Percentiles rank a stretch among this genome's conserved stretches.
Conservation (phyloP, 257 asterid species). For the Solanum gandarillasii region DNA sequence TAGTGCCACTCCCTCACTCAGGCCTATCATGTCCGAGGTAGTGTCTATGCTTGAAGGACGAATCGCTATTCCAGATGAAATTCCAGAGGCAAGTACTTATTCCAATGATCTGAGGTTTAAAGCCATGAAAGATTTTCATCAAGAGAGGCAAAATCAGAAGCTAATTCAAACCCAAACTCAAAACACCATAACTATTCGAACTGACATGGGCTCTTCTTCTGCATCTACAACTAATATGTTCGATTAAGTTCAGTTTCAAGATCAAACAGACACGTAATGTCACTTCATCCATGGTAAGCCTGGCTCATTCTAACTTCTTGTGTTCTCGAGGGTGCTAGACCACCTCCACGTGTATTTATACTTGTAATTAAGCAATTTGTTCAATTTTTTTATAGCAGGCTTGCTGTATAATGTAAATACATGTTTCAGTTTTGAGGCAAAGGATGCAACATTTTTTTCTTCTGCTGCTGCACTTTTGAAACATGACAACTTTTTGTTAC, state of each 20-base stretch:
- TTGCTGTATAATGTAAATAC: neutral
- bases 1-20: slow-evolving; percentile 53
- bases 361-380: neutral
- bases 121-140: slow-evolving; percentile 70
- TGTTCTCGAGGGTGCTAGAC: neutral
- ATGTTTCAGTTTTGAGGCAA: neutral
- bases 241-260: neutral
- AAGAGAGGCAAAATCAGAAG: slow-evolving; percentile 30
- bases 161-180: slow-evolving; percentile 16
- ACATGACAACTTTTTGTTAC: too few relatives aligned
- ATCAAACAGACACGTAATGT: neutral
- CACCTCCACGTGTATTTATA: neutral
- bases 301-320: neutral
- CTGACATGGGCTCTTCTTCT: slow-evolving; percentile 1
- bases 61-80: slow-evolving; percentile 35
- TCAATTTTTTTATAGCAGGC: neutral
- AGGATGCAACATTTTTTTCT: neutral
- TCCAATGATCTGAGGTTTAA: slow-evolving; percentile 58
- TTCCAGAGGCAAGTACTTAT: slow-evolving; percentile 34
- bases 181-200: neutral
- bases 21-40: slow-evolving; percentile 81
- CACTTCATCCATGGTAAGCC: neutral
- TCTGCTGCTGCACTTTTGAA: neutral
- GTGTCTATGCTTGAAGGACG: slow-evolving; percentile 75
- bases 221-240: slow-evolving; percentile 13